A percentile compares a stretch with the other conserved stretches of the same genome.
These are phyloP conservation scores for Aureobasidium melanogenum DNA, from an alignment of 2,329 filamentous ascomycete species.

Conservation along the genomic window DNA sequence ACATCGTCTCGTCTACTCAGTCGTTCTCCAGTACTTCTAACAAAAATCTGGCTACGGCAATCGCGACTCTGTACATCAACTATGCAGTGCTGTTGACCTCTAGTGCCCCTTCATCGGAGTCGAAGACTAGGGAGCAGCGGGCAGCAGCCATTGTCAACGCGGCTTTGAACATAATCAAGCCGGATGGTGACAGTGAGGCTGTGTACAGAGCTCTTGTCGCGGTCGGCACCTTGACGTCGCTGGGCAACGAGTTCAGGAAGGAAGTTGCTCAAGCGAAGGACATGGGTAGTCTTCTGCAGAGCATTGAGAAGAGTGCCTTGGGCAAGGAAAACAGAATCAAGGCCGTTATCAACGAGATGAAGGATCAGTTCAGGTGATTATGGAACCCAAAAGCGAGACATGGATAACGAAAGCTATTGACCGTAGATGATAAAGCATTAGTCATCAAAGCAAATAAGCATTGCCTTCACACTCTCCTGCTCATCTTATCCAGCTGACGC, in stretches of 20 bases:
- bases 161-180: conserved; percentile 24
- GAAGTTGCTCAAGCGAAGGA: conserved; percentile 51
- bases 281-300: conserved; percentile 44
- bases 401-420: conserved; percentile 8
- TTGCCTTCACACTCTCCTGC: neutral
- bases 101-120: conserved; percentile 20
- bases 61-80: conserved; percentile 78
- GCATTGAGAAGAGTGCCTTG: conserved; percentile 37
- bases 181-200: conserved; percentile 63
- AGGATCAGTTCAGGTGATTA: conserved; percentile 31
- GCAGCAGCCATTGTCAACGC: conserved; percentile 25
- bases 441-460: neutral
- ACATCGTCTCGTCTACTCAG: conserved; percentile 55
- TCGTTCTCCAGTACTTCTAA: conserved; percentile 47
- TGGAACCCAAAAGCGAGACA: neutral
- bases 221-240: conserved; percentile 64
- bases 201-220: conserved; percentile 76
- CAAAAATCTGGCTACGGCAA: conserved; percentile 67
- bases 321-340: conserved; percentile 53
- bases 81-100: conserved; percentile 62
- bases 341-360: conserved; percentile 52
- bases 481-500: neutral
- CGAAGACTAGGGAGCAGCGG: conserved; percentile 22
- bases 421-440: neutral
- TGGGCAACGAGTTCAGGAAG: conserved; percentile 52